Evolutionary conservation across 352 stramenopile species (phyloP).

Genomic region (Pythium dissimile): DNA sequence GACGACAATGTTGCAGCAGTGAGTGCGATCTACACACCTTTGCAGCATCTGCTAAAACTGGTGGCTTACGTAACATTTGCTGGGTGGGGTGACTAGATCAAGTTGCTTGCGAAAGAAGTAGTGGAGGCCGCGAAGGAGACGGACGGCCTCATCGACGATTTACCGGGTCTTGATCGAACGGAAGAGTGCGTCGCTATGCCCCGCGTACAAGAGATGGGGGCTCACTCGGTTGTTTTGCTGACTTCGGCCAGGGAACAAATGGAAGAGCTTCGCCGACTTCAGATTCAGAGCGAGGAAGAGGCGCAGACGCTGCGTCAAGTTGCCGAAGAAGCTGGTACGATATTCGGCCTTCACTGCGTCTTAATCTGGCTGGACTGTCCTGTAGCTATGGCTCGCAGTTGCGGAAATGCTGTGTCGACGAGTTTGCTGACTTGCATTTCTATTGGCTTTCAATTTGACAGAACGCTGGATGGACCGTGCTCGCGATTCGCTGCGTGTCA

Average conservation of each 20-base stretch:
- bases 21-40: too few species aligned
- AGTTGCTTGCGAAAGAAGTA: slow-evolving; percentile 69
- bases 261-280: slow-evolving; percentile 69
- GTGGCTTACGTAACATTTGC: background rate
- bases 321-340: slow-evolving; percentile 72
- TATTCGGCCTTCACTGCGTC: background rate
- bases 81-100: slow-evolving; percentile 45
- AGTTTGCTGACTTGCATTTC: too few species aligned
- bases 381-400: too few species aligned
- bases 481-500: slow-evolving; percentile 76
- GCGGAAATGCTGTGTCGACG: too few species aligned
- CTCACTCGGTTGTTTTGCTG: background rate
- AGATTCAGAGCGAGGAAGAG: slow-evolving; percentile 84
- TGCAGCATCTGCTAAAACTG: background rate
- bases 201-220: background rate
- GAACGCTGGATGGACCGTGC: slow-evolving; percentile 81
- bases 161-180: slow-evolving; percentile 78
- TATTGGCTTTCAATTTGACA: too few species aligned
- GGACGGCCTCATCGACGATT: slow-evolving; percentile 70
- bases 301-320: slow-evolving; percentile 79
- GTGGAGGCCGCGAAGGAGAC: slow-evolving; percentile 79
- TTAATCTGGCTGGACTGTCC: too few species aligned
- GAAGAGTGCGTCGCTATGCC: slow-evolving; percentile 40
- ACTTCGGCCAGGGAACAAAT: slow-evolving; percentile 65
- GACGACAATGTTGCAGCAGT: slow-evolving; percentile 64